Evolutionary conservation across 306 rosid genomes (phyloP).

Genomic region (Alnus rubra): DNA sequence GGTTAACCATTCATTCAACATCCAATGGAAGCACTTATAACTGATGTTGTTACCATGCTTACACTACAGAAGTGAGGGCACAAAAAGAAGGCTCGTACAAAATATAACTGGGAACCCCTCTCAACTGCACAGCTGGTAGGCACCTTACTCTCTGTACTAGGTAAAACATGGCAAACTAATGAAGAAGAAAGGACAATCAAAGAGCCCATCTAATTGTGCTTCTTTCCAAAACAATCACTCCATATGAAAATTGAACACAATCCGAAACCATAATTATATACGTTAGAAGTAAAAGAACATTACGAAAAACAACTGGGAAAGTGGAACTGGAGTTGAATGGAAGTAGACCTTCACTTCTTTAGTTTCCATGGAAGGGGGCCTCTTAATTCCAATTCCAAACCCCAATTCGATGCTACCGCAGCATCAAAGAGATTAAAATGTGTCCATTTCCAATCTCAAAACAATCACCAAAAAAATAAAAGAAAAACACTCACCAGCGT

Average conservation of each 20-base stretch:
- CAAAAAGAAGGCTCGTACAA: background rate
- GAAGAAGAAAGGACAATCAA: background rate
- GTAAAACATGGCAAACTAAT: background rate
- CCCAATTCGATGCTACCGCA: background rate
- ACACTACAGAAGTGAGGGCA: background rate
- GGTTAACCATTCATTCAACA: too few relatives aligned
- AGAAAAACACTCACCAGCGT: slow-evolving; percentile 57
- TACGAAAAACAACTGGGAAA: background rate
- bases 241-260: background rate
- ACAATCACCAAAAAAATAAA: slow-evolving; percentile 2
- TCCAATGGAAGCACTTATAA: too few relatives aligned
- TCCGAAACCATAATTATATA: background rate
- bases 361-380: background rate
- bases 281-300: background rate
- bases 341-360: background rate
- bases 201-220: background rate
- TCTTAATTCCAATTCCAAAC: background rate
- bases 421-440: background rate
- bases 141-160: background rate
- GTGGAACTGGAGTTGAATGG: background rate
- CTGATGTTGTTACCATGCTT: background rate
- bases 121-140: background rate
- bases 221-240: background rate
- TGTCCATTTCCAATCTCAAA: slow-evolving; percentile 17
- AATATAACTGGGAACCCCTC: background rate